Base-by-base conservation (phyloP, 1,284 basidiomycete genomes). In the Stereum hirsutum region DNA sequence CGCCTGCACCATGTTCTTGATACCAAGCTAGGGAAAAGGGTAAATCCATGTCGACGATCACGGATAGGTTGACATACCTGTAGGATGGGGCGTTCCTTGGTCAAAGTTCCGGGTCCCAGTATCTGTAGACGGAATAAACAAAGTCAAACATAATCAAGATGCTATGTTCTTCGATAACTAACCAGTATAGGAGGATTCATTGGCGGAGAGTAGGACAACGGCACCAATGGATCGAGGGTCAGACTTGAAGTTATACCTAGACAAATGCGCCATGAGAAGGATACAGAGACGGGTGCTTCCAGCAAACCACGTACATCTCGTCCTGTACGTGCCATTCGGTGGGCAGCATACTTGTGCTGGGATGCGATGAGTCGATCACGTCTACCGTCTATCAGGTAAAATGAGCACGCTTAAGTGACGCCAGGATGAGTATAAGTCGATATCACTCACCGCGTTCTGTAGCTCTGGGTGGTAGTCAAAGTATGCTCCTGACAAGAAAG, bases 401-500 rank as follows among this genome's bases (percentile, higher is more conserved):
- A n/a, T n/a, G n/a, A n/a, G n/a, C n/a, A n/a, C n/a, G n/a, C n/a
- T n/a, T n/a, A n/a, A n/a, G n/a, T n/a, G n/a, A n/a, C n/a, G n/a
- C n/a, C n/a, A n/a, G n/a, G n/a, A n/a, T n/a, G n/a, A n/a, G n/a
- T n/a, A n/a, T n/a, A n/a, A n/a, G n/a, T n/a, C n/a, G n/a, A n/a
- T n/a, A n/a, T n/a, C 17, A 59, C 70, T 44, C 47, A 79, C 77
- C 25, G 77, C 79, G 47, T 74, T 69, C 56, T 81, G 77, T 6
- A 89, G 57, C 6, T 61, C 64, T 0, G 86, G 78, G 54, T 90
- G 85, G 57, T 86, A 86, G 58, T 88, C 83, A 54, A 89, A 89
- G 47, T 70, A 72, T 3, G 85, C 79, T 12, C 81, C 80, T 64
- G 36, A 12, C 32, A 14, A 8, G 15, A 2, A 45, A 6, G 30